Conservation (phyloP, 2,329 filamentous ascomycete genomes). For the Penicillium sp. region DNA sequence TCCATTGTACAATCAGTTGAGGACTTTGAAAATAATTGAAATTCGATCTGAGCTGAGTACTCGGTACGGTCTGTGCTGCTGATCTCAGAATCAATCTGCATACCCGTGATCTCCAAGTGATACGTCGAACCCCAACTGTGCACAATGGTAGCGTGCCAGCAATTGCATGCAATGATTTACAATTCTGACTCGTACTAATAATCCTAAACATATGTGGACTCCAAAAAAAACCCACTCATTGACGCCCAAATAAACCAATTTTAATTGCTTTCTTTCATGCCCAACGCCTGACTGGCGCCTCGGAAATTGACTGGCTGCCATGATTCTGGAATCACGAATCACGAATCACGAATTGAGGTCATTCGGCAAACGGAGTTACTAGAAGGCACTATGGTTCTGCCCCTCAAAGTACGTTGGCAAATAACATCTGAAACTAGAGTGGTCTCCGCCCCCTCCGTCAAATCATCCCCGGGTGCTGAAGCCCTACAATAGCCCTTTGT, state of each 20-base stretch:
- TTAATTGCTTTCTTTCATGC: constrained; percentile 22
- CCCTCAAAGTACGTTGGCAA: background rate
- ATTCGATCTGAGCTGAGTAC: constrained; percentile 9
- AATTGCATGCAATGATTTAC: constrained; percentile 3
- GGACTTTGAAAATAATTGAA: background rate
- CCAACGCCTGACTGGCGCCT: constrained; percentile 22
- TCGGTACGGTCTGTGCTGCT: constrained; percentile 7
- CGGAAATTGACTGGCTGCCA: constrained; percentile 10
- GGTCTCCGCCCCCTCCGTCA: background rate
- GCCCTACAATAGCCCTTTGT: background rate
- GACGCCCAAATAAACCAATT: constrained; percentile 18
- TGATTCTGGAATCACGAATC: background rate
- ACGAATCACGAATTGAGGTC: background rate
- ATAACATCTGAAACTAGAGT: constrained; percentile 6
- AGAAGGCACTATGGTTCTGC: background rate
- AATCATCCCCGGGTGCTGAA: background rate
- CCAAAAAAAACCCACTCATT: constrained; percentile 9
- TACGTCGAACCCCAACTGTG: constrained; percentile 5
- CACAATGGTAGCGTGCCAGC: background rate
- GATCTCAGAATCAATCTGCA: background rate
- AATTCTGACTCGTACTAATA: background rate
- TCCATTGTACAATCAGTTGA: background rate
- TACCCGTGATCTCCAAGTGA: constrained; percentile 2
- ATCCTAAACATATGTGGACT: constrained; percentile 4
- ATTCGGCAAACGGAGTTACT: background rate